A percentile compares a stretch with the other conserved stretches of the same genome.
Conservation (phyloP, 257 asterid genomes). For the Nicotiana sylvestris region DNA sequence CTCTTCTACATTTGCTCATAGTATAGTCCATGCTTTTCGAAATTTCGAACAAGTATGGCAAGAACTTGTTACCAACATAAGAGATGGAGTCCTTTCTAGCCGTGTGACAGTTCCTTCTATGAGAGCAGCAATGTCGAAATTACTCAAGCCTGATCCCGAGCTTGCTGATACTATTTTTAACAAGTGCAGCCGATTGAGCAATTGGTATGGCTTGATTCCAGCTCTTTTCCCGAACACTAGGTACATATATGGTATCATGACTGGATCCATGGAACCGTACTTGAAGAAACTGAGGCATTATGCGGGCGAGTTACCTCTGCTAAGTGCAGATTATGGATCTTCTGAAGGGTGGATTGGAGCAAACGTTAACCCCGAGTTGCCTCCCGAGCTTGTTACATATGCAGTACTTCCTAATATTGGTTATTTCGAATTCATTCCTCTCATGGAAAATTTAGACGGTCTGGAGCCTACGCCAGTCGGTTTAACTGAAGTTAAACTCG, state of each 20-base stretch:
- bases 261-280: slow-evolving; percentile 96
- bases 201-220: slow-evolving; percentile 71
- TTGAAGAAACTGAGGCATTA: slow-evolving; percentile 79
- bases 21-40: slow-evolving; percentile 85
- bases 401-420: slow-evolving; percentile 85
- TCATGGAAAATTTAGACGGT: slow-evolving; percentile 28
- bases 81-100: slow-evolving; percentile 55
- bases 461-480: slow-evolving; percentile 49
- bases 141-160: slow-evolving; percentile 74
- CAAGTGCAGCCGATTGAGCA: slow-evolving; percentile 51
- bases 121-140: slow-evolving; percentile 49
- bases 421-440: slow-evolving; percentile 78
- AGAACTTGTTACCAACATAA: slow-evolving; percentile 58
- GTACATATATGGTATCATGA: slow-evolving; percentile 87
- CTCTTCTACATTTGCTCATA: slow-evolving; percentile 82
- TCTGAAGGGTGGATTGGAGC: slow-evolving; percentile 97
- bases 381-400: slow-evolving; percentile 68
- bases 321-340: slow-evolving; percentile 89
- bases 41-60: slow-evolving; percentile 79
- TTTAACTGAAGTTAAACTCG: slow-evolving; percentile 66
- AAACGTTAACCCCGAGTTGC: slow-evolving; percentile 64
- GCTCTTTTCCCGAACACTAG: slow-evolving; percentile 69
- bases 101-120: slow-evolving; percentile 63
- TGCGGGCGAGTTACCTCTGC: slow-evolving; percentile 66
- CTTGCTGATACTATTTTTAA: slow-evolving; percentile 41